Evolutionary conservation across 192 early-diverging fungal species (phyloP), one percentile per base, ranked within the genome.

Genomic region (Coemansia sp.): DNA sequence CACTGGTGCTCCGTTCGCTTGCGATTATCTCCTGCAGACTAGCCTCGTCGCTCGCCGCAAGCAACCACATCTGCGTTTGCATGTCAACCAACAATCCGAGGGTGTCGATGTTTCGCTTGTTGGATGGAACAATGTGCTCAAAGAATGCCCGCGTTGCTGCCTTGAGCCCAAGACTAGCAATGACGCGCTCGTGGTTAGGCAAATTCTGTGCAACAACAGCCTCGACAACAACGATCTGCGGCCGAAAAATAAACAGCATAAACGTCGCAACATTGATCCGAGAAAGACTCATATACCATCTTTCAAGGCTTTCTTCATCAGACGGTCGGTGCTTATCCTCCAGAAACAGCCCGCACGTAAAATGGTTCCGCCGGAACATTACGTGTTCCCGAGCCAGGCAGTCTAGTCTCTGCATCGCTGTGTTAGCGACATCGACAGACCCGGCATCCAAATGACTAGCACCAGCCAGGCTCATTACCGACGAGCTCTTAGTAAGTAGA

Each of bases 181-280:
- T 23, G 20, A 56, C 34, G 7, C 67, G 63, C 38, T 63, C 67
- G 20, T 66, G 70, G 41, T 73, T 73, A 14, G 70, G 76, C 55
- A 79, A 44, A 20, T 31, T 50, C 41, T 45, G 29, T 28, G 59
- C 55, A n/a, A 66, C 55, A n/a, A 66, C 41, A 0, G 63, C 25
- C 33, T 67, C 67, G 22, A 20, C 27, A 20, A 73, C 50, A 17
- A 61, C 58, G 20, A 48, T 28, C 38, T 73, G 64, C 4, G 76
- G 76, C 44, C 55, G 50, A 22, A 79, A 45, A 41, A 73, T 57
- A 19, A 79, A 59, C 60, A 70, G 53, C 10, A 36, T 50, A 65
- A 79, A 73, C 11, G 70, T 79, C 2, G 76, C 76, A 53, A 73
- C 36, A 29, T 79, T 79, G 19, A 67, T 44, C 33, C 76, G 76